Base-by-base conservation (phyloP, 257 asterid species). In the Capsicum pubescens region DNA sequence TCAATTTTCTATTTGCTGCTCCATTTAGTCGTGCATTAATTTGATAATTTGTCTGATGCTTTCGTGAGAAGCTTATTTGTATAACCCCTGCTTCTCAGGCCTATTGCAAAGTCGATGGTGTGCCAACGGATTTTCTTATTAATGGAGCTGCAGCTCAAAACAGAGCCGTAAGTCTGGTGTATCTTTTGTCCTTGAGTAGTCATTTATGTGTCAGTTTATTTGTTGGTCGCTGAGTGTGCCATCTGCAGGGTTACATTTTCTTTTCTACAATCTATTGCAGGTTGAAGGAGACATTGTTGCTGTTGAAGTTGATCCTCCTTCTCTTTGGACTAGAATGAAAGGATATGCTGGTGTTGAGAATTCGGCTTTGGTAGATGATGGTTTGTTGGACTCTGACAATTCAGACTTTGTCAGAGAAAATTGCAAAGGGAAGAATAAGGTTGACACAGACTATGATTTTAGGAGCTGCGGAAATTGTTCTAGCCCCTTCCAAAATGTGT, bases 201-300 rank as follows among this genome's bases (percentile, higher is more conserved):
- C 15, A 69, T 50, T 58, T 50, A 17, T 64, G 42, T 80, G 74
- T 80, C 44, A 21, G 60, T 60, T 60, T 83, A 14, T 17, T 71
- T 63, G 16, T 59, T 84, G 66, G 57, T 52, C 63, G 21, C 48
- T 60, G 80, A 61, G 57, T 64, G 44, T 50, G 56, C 69, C 48
- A 81, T 80, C 71, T 44, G n/a, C 74, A 60, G 76, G 58, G 15
- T 61, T 39, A 59, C 84, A 67, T 84, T 84, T 86, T 26, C 84
- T 81, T 79, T 85, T 83, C 61, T 79, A 74, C 15, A 36, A 16
- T 67, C 84, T 90, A 44, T 79, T 89, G 86, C 70, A 95, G 99
- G 86, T 92, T 87, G 98, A 95, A 85, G 99, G 98, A 82, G 98
- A 95, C 84, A 85, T 83, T 58, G 98, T 95, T 76, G 98, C 94